Conservation (phyloP, 73 alveolate species). For the Paraurostyla sp. region DNA sequence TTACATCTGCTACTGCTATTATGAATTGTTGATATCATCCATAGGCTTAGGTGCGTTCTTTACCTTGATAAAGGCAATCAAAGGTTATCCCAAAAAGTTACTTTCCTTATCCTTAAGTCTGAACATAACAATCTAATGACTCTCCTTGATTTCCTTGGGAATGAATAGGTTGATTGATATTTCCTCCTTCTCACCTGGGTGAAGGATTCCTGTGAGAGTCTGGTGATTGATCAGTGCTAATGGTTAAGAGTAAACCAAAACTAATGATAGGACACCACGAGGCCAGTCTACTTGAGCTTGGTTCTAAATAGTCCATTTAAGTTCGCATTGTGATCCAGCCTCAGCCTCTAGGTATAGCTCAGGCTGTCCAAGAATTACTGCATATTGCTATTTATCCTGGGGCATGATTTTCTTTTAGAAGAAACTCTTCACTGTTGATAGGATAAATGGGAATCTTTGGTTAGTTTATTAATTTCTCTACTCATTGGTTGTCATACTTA, state of each 20-base stretch:
- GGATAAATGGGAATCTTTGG: background rate
- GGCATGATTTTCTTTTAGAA: constrained; percentile 29
- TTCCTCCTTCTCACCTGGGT: constrained; percentile 24
- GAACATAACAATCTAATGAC: constrained; percentile 35
- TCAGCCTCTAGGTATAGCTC: constrained; percentile 37
- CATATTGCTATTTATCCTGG: constrained; percentile 10
- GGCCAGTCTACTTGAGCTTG: constrained; percentile 41
- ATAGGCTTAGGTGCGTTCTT: background rate
- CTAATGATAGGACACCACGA: background rate
- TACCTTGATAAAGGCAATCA: constrained; percentile 38
- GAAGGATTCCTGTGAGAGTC: background rate
- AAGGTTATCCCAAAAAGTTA: constrained; percentile 4
- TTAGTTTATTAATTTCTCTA: background rate
- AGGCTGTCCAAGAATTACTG: constrained; percentile 23
- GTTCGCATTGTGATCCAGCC: background rate
- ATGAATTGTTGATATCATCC: background rate
- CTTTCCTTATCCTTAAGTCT: constrained; percentile 23
- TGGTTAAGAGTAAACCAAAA: constrained; percentile 19
- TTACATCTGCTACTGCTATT: background rate
- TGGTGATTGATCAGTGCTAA: background rate
- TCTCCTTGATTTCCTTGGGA: constrained; percentile 52
- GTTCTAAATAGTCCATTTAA: constrained; percentile 18
- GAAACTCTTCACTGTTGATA: constrained; percentile 12
- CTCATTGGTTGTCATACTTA: constrained; percentile 13
- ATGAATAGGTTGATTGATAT: background rate